Conservation (phyloP, 495 filamentous ascomycete species). For the Penicillium parvum region DNA sequence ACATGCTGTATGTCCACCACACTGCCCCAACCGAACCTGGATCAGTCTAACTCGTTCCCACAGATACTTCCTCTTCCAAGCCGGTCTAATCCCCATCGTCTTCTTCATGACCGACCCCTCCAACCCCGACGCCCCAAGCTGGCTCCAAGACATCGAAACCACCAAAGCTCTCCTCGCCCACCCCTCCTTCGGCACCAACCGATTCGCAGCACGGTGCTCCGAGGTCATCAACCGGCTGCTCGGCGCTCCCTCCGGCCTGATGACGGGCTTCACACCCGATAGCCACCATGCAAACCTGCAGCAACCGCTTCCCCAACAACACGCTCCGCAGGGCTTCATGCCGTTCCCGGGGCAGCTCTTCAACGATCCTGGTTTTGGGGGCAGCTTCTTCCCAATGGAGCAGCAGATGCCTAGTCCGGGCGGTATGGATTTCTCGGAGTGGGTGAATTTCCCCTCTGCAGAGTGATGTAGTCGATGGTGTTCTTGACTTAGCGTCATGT, state of each 20-base stretch:
- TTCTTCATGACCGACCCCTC: constrained; percentile 47
- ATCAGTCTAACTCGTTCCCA: neutral
- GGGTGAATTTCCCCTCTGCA: constrained; percentile 37
- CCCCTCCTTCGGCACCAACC: constrained; percentile 39
- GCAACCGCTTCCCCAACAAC: constrained; percentile 10
- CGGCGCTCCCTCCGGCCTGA: constrained; percentile 24
- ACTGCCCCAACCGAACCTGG: neutral
- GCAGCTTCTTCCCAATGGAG: constrained; percentile 36
- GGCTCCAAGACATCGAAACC: constrained; percentile 45
- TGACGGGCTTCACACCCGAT: constrained; percentile 2
- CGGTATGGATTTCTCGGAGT: constrained; percentile 45
- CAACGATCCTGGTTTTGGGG: constrained; percentile 32
- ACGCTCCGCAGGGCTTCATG: constrained; percentile 29
- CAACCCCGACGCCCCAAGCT: constrained; percentile 37
- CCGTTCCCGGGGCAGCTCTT: constrained; percentile 42
- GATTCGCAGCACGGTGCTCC: constrained; percentile 40
- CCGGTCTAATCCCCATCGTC: constrained; percentile 47
- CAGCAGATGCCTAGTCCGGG: constrained; percentile 30
- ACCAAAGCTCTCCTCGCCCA: constrained; percentile 44
- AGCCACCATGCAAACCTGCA: constrained; percentile 10
- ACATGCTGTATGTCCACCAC: constrained; percentile 40
- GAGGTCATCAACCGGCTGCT: constrained; percentile 44
- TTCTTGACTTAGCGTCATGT: no score
- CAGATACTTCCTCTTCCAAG: constrained; percentile 54
- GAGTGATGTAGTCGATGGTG: no score